Base-by-base conservation (phyloP, 495 filamentous ascomycete species). In the Lophium mytilinum region DNA sequence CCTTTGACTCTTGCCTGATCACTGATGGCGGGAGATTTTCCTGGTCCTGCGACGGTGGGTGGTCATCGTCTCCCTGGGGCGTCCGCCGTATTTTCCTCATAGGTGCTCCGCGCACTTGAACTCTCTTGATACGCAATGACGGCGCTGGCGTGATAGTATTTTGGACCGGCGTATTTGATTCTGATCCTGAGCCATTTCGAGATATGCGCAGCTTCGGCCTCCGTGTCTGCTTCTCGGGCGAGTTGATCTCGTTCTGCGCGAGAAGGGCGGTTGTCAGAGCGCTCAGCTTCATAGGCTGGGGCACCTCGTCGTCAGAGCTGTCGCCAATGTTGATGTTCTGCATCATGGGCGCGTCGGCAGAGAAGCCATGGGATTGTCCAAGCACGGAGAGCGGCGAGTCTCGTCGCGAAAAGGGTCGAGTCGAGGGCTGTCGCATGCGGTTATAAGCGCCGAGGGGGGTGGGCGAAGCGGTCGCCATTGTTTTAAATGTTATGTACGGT, bases 301-400 rank as follows among this genome's bases (percentile, higher is more conserved):
- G 69, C 4, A 66, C 61, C 41, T 74, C 72, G 51, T 71, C 71
- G 56, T 74, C 72, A 10, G 69, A 72, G 43, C 64, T 68, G 59
- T 72, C 72, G 53, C 70, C 69, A 39, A 71, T 62, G 36, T 65
- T 56, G 35, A 74, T 68, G 40, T 66, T 60, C 47, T 69, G 68
- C 50, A 71, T 50, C 55, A 64, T 58, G 9, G 62, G 62, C 52
- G 68, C 69, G 49, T 67, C 53, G 8, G 69, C 57, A 17, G 62
- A 55, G 49, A 72, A 71, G 46, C 68, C 70, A 24, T 61, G 52
- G 0, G 60, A 58, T 18, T 68, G 65, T 5, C 65, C 62, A 19
- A 70, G 55, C 9, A 66, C 62, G 11, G 61, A 56, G n/a, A 72
- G 62, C 17, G 71, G 71, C n/a, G 71, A 74, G 24, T 63, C 64